These are phyloP conservation scores for Apostasia ramifera DNA, from an alignment of 106 monocot species.

Conservation along the genomic window DNA sequence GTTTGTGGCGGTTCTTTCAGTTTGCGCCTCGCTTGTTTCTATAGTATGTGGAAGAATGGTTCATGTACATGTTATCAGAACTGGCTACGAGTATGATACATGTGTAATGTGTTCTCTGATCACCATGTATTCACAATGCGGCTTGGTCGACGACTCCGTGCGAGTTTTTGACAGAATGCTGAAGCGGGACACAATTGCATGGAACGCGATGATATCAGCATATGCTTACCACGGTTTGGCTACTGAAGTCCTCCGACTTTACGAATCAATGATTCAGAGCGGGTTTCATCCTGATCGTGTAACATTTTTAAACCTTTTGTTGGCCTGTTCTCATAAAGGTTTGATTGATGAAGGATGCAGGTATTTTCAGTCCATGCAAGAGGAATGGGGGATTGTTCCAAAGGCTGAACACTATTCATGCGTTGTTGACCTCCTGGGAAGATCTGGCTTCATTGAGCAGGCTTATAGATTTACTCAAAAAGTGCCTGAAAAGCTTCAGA, in stretches of 20 bases:
- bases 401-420: conserved; percentile 53
- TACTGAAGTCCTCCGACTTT: conserved; percentile 22
- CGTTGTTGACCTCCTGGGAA: conserved; percentile 58
- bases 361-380: conserved; percentile 40
- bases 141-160: conserved; percentile 30
- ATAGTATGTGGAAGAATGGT: conserved; percentile 51
- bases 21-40: conserved; percentile 46
- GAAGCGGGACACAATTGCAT: conserved; percentile 40
- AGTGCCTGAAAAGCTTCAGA: conserved; percentile 21
- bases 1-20: conserved; percentile 30
- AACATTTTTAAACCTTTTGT: conserved; percentile 39
- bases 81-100: conserved; percentile 27
- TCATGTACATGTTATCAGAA: conserved; percentile 28
- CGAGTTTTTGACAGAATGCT: conserved; percentile 20
- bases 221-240: conserved; percentile 47
- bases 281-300: conserved; percentile 36
- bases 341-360: conserved; percentile 40
- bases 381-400: conserved; percentile 37
- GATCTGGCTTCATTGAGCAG: conserved; percentile 32
- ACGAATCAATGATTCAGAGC: conserved; percentile 24
- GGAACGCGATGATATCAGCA: conserved; percentile 63
- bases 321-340: conserved; percentile 49
- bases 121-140: conserved; percentile 58
- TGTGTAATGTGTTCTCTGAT: conserved; percentile 47
- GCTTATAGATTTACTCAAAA: conserved; percentile 35